Percentiles rank a stretch among this genome's conserved stretches.
Conservation (phyloP, 1,139 yeast genomes). For the Yamadazyma dendronema region DNA sequence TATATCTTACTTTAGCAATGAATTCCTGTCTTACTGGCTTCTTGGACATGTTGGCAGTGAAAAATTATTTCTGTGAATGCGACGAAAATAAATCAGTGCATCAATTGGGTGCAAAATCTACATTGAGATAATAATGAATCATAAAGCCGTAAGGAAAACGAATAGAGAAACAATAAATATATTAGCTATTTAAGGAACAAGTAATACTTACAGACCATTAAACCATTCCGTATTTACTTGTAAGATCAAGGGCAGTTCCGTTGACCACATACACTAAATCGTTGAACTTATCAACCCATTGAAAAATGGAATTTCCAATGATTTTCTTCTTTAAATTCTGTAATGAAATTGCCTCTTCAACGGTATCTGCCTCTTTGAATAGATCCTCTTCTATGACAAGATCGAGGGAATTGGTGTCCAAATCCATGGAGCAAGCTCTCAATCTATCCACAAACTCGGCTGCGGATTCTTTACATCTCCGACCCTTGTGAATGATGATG, state of each 20-base stretch:
- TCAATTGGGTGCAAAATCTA: not conserved
- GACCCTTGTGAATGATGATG: constrained; percentile 14
- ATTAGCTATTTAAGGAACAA: too few species aligned
- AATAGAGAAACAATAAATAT: too few species aligned
- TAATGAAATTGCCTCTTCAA: constrained; percentile 10
- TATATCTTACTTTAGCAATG: constrained; percentile 81
- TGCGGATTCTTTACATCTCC: constrained; percentile 8
- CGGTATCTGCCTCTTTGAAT: constrained; percentile 6
- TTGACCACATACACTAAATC: constrained; percentile 15
- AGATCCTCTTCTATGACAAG: constrained; percentile 10
- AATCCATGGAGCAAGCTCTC: constrained; percentile 4
- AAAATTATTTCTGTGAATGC: not conserved
- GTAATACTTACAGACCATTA: too few species aligned
- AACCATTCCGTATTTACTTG: too few species aligned
- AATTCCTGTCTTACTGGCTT: constrained; percentile 73
- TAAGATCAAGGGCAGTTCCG: constrained; percentile 8
- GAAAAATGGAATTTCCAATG: constrained; percentile 7
- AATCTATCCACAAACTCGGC: constrained; percentile 13
- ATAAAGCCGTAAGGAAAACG: too few species aligned
- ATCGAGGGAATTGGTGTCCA: not conserved
- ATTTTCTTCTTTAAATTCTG: constrained; percentile 11
- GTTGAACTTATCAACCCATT: constrained; percentile 13
- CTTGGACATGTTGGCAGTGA: constrained; percentile 22
- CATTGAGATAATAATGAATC: too few species aligned
- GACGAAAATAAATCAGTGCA: not conserved